phyloP scores from a whole-genome alignment of 768 basidiomycete species.

The Russula earlei region DNA sequence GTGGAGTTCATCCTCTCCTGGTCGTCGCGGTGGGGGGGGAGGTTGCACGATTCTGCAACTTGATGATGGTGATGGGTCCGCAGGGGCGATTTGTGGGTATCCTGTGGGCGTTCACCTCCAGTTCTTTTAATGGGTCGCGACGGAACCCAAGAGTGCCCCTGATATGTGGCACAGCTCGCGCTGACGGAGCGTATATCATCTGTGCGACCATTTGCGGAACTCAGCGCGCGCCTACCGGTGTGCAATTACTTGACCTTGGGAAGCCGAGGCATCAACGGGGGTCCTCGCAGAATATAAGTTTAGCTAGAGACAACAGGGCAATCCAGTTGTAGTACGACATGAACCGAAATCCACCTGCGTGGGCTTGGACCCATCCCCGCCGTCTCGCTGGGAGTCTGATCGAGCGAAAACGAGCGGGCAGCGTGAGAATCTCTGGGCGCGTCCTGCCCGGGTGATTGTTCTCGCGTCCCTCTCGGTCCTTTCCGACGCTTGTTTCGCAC shows the following conservation, averaged over 20 bases:
- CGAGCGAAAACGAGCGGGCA: background rate
- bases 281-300: no score
- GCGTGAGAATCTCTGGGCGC: background rate
- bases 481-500: background rate
- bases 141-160: background rate
- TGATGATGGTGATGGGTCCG: background rate
- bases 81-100: background rate
- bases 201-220: background rate
- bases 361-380: background rate
- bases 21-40: background rate
- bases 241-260: background rate
- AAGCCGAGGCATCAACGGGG: no score
- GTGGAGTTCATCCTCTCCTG: background rate
- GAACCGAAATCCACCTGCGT: background rate
- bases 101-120: background rate
- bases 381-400: no score
- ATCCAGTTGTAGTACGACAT: background rate
- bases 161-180: slow-evolving; percentile 1
- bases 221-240: background rate
- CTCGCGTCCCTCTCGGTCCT: background rate
- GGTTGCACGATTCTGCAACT: background rate
- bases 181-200: background rate
- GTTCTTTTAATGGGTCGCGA: background rate
- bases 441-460: background rate
- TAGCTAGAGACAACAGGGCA: background rate